A percentile compares a stretch with the other conserved stretches of the same genome.
Evolutionary conservation across 768 basidiomycete genomes (phyloP).

Genomic region (Suillus spraguei): DNA sequence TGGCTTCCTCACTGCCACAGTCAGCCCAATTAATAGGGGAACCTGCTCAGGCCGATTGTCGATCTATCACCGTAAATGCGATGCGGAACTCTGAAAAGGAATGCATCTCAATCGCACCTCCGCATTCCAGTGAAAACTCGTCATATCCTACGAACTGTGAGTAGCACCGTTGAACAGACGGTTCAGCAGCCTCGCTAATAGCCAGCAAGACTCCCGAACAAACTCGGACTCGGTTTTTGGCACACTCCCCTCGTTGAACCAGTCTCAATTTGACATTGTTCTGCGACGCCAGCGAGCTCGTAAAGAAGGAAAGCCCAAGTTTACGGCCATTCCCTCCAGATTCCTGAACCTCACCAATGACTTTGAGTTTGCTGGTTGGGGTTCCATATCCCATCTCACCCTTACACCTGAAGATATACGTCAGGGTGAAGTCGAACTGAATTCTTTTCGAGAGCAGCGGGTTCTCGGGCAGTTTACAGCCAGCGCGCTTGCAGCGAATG

Average conservation of each 20-base stretch:
- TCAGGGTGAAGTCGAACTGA: slow-evolving; percentile 34
- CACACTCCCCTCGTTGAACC: slow-evolving; percentile 45
- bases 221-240: not conserved
- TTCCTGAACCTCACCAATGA: slow-evolving; percentile 63
- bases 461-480: slow-evolving; percentile 66
- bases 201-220: not conserved
- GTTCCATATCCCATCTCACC: slow-evolving; percentile 48
- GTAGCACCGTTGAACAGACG: not conserved
- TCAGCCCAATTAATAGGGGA: not conserved
- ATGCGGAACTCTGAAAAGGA: not conserved
- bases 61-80: not conserved
- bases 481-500: slow-evolving; percentile 67
- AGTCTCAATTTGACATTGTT: slow-evolving; percentile 56
- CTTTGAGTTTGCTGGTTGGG: slow-evolving; percentile 79
- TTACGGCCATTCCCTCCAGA: slow-evolving; percentile 50
- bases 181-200: not conserved
- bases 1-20: not conserved
- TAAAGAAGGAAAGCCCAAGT: slow-evolving; percentile 44
- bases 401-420: slow-evolving; percentile 46
- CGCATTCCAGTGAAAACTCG: not conserved
- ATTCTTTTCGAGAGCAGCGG: slow-evolving; percentile 34
- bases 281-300: slow-evolving; percentile 60
- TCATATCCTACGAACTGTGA: not conserved
- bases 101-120: not conserved
- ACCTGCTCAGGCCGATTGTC: not conserved